These are phyloP conservation scores for Lentinula boryana DNA, from an alignment of 768 basidiomycete genomes.

Conservation along the genomic window DNA sequence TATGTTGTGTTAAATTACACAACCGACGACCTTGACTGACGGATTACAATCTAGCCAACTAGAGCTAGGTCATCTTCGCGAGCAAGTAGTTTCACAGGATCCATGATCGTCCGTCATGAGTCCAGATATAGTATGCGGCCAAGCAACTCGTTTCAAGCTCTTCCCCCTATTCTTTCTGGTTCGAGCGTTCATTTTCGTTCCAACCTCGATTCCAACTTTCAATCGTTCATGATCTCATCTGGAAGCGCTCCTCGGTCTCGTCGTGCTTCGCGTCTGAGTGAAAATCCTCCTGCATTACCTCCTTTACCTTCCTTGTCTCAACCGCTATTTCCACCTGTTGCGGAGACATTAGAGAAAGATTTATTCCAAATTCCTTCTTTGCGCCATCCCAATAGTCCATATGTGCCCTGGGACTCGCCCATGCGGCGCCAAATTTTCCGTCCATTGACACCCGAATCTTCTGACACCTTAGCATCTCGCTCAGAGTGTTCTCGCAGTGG, in stretches of 20 bases:
- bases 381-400: slow-evolving; percentile 50
- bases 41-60: neutral
- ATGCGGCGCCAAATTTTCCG: slow-evolving; percentile 36
- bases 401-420: slow-evolving; percentile 42
- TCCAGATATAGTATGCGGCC: neutral
- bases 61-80: slow-evolving; percentile 2
- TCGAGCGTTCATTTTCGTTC: slow-evolving; percentile 9
- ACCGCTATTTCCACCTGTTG: slow-evolving; percentile 28
- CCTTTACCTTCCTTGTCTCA: slow-evolving; percentile 30
- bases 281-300: slow-evolving; percentile 26
- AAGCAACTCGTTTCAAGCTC: slow-evolving; percentile 1
- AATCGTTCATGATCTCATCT: slow-evolving; percentile 8
- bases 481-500: slow-evolving; percentile 25
- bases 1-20: neutral
- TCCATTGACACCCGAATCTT: slow-evolving; percentile 30
- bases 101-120: neutral
- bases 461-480: slow-evolving; percentile 18
- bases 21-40: neutral
- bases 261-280: slow-evolving; percentile 14
- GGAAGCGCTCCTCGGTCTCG: neutral
- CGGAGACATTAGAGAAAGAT: slow-evolving; percentile 12
- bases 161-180: slow-evolving; percentile 3
- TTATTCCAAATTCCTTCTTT: slow-evolving; percentile 26
- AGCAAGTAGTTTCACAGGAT: slow-evolving; percentile 3
- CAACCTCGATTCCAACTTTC: slow-evolving; percentile 12